phyloP scores from a whole-genome alignment of 2,329 filamentous ascomycete genomes.

The Trichoderma afroharzianum region DNA sequence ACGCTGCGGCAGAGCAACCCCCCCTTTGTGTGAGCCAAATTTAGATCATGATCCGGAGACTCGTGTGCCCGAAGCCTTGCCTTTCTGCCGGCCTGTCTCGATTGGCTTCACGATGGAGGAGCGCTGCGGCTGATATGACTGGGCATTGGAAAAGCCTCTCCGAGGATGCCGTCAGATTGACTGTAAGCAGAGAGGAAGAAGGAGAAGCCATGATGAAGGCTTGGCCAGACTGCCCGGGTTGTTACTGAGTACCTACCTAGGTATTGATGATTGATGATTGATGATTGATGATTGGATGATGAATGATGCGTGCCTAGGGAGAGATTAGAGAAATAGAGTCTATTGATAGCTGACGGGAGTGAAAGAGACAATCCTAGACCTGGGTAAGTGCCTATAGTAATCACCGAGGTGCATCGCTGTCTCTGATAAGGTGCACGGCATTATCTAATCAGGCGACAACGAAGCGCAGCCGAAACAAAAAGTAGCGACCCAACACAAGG shows the following conservation, averaged over 20 bases:
- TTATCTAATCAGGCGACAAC: background rate
- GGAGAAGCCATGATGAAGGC: background rate
- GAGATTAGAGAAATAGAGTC: background rate
- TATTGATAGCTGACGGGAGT: background rate
- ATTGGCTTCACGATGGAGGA: background rate
- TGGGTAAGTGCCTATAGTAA: background rate
- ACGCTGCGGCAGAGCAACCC: background rate
- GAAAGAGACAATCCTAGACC: background rate
- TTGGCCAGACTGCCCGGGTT: background rate
- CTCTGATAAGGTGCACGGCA: background rate
- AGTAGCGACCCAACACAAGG: background rate
- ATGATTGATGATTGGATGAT: background rate
- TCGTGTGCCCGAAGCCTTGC: background rate
- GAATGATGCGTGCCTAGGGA: background rate
- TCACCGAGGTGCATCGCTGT: background rate
- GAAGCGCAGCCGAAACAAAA: background rate
- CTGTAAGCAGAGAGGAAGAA: background rate
- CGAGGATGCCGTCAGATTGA: background rate
- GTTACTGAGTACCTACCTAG: background rate
- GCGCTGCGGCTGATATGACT: background rate
- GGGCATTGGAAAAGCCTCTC: background rate
- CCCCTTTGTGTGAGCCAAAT: background rate
- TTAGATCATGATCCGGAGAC: background rate
- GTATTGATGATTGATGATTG: background rate
- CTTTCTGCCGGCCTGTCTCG: background rate